Conservation (phyloP, 2,329 filamentous ascomycete species). For the Uncinocarpus reesii region DNA sequence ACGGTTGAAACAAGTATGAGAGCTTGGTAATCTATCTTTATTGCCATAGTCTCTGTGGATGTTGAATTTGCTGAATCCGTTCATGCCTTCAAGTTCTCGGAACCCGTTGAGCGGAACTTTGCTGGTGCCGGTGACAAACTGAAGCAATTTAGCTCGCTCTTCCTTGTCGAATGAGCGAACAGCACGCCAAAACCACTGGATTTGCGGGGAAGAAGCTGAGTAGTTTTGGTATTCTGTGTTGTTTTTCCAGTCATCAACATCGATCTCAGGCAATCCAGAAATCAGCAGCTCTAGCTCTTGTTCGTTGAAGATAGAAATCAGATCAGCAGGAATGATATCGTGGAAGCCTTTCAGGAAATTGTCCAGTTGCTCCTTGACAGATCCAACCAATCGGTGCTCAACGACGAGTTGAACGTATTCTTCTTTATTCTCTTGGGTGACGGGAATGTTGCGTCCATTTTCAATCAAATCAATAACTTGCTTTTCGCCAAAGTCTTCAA, state of each 20-base stretch:
- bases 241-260: constrained; percentile 97
- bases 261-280: constrained; percentile 91
- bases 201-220: constrained; percentile 82
- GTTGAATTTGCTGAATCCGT: constrained; percentile 94
- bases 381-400: constrained; percentile 82
- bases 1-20: constrained; percentile 99
- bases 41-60: constrained; percentile 96
- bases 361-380: constrained; percentile 89
- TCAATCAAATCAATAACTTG: constrained; percentile 77
- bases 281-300: constrained; percentile 95
- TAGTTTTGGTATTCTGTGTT: constrained; percentile 99
- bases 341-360: constrained; percentile 93
- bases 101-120: constrained; percentile 98
- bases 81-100: constrained; percentile 99
- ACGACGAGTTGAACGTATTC: constrained; percentile 93
- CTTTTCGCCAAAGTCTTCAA: constrained; percentile 85
- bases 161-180: constrained; percentile 97
- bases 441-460: constrained; percentile 79
- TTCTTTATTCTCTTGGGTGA: constrained; percentile 97
- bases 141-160: constrained; percentile 89
- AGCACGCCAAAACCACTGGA: constrained; percentile 99
- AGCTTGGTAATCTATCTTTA: constrained; percentile 89
- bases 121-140: constrained; percentile 96
- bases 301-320: constrained; percentile 96
- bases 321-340: constrained; percentile 87